Percentiles rank a stretch among this genome's conserved stretches.
phyloP scores from a whole-genome alignment of 805 yeast species.

The Tetrapisispora namnaoensis region DNA sequence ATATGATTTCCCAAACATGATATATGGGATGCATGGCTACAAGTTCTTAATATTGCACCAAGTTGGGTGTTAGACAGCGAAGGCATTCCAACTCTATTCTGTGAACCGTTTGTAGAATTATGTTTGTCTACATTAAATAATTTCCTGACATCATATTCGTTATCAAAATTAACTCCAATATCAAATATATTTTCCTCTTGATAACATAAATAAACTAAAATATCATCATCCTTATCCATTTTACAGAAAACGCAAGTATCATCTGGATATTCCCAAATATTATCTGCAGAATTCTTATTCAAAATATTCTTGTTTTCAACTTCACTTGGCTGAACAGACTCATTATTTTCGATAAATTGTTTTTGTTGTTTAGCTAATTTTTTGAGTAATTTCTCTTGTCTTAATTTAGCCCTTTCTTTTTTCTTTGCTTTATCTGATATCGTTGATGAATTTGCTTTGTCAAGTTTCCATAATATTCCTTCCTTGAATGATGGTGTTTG shows the following conservation, averaged over 20 bases:
- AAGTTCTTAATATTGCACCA: conserved; percentile 36
- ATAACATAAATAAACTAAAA: conserved; percentile 24
- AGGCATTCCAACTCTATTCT: conserved; percentile 12
- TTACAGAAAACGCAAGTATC: conserved; percentile 27
- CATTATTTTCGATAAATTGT: conserved; percentile 52
- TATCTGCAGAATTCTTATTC: neutral
- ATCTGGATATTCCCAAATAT: conserved; percentile 15
- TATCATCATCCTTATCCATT: conserved; percentile 21
- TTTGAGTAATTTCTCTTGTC: conserved; percentile 63
- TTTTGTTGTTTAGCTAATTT: conserved; percentile 74
- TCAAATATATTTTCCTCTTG: conserved; percentile 23
- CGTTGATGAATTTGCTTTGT: conserved; percentile 15
- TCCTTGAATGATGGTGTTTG: conserved; percentile 32
- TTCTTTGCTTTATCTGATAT: conserved; percentile 45
- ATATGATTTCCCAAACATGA: conserved; percentile 62
- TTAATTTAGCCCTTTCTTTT: conserved; percentile 57
- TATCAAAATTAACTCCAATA: conserved; percentile 10
- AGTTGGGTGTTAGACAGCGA: conserved; percentile 10
- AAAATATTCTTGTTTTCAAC: conserved; percentile 5
- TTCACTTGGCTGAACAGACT: conserved; percentile 9
- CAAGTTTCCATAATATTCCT: conserved; percentile 17
- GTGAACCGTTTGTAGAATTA: neutral
- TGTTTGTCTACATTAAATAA: neutral
- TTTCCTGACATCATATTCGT: conserved; percentile 12
- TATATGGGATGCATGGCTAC: conserved; percentile 92